Percentiles rank a stretch among this genome's conserved stretches.
Evolutionary conservation across 345 rosid species (phyloP).

Genomic region (Corymbia maculata): DNA sequence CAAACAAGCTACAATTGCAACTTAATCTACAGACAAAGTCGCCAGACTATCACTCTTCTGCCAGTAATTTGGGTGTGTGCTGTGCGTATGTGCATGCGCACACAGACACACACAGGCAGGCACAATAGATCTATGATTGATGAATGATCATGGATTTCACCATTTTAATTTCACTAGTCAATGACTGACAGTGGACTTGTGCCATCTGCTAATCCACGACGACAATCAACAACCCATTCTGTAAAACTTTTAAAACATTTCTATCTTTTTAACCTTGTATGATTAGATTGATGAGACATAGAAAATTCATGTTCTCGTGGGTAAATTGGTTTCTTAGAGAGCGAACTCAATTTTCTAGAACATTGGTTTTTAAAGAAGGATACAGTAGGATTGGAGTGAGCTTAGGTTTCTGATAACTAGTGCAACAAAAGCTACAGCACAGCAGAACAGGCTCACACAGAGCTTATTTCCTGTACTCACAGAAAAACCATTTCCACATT

Average conservation of each 20-base stretch:
- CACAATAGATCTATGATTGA: background rate
- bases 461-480: background rate
- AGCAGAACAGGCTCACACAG: background rate
- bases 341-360: background rate
- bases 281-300: background rate
- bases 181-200: background rate
- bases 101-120: background rate
- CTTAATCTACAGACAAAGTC: background rate
- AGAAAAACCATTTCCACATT: background rate
- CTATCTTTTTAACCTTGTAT: background rate
- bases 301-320: background rate
- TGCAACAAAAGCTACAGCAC: background rate
- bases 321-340: background rate
- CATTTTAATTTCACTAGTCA: background rate
- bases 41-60: background rate
- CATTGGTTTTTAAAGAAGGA: background rate
- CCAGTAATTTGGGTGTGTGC: background rate
- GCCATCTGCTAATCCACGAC: background rate
- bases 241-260: background rate
- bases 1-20: background rate
- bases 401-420: background rate
- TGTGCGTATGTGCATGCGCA: fast-evolving
- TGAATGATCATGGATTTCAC: background rate
- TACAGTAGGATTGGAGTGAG: background rate
- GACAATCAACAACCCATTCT: background rate